phyloP scores from a whole-genome alignment of 2,329 filamentous ascomycete species.

The Taxawa tesnikishii region DNA sequence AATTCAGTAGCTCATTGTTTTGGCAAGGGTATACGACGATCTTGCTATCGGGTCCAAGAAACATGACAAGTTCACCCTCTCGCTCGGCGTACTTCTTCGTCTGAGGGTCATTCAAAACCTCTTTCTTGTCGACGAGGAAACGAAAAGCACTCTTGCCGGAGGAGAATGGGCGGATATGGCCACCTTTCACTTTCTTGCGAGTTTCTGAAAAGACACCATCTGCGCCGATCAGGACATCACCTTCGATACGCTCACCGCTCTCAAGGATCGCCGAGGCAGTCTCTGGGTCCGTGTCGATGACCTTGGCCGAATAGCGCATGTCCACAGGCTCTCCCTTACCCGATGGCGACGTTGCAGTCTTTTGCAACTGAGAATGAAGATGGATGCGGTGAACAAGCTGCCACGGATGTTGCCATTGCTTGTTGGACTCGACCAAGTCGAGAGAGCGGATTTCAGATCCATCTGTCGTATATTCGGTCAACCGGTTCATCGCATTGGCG shows the following conservation, averaged over 20 bases:
- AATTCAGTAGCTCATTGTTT: constrained; percentile 33
- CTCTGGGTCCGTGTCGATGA: constrained; percentile 30
- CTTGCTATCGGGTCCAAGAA: constrained; percentile 25
- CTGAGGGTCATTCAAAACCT: constrained; percentile 24
- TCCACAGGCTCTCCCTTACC: constrained; percentile 23
- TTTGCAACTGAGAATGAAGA: constrained; percentile 41
- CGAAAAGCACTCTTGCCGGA: constrained; percentile 44
- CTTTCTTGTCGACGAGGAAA: constrained; percentile 37
- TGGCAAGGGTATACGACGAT: constrained; percentile 32
- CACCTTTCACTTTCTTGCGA: constrained; percentile 17
- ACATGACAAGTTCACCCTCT: constrained; percentile 27
- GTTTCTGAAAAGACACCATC: constrained; percentile 37
- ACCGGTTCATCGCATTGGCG: constrained; percentile 21
- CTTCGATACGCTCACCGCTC: constrained; percentile 29
- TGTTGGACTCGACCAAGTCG: constrained; percentile 24
- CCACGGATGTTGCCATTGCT: constrained; percentile 42
- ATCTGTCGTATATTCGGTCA: constrained; percentile 25
- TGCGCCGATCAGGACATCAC: constrained; percentile 42
- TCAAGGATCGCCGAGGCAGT: constrained; percentile 32
- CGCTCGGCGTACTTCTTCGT: constrained; percentile 25
- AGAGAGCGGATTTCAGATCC: constrained; percentile 24
- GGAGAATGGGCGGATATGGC: constrained; percentile 25
- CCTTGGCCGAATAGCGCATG: constrained; percentile 29
- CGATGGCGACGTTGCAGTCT: constrained; percentile 26
- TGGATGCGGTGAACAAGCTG: constrained; percentile 40